A percentile compares a stretch with the other conserved stretches of the same genome.
Conservation (phyloP, 75 land plant species). For the Picea sitchensis region DNA sequence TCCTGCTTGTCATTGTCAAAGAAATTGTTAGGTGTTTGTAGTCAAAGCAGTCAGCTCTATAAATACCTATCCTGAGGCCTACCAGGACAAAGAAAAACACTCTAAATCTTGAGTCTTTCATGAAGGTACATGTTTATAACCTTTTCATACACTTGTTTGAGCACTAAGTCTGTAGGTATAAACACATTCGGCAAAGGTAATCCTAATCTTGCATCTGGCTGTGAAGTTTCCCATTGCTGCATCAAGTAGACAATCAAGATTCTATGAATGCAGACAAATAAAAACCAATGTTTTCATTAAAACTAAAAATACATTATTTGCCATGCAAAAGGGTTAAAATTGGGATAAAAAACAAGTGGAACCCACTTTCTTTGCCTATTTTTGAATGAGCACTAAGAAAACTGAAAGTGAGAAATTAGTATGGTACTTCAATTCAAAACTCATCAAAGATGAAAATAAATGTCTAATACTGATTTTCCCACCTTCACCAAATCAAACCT, state of each 20-base stretch:
- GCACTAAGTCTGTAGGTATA: slow-evolving; percentile 77
- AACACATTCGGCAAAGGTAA: slow-evolving; percentile 81
- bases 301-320: neutral
- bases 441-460: no score
- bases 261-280: neutral
- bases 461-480: neutral
- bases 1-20: slow-evolving; percentile 31
- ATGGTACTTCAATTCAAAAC: neutral
- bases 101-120: neutral
- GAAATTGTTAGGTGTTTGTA: neutral
- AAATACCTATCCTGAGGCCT: no score
- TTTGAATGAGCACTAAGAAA: neutral
- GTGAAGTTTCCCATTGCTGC: slow-evolving; percentile 73
- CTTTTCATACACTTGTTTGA: slow-evolving; percentile 52
- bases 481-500: slow-evolving; percentile 59
- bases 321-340: neutral
- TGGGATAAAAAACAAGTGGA: neutral
- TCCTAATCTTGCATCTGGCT: slow-evolving; percentile 60
- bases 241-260: slow-evolving; percentile 6
- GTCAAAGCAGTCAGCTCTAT: neutral
- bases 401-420: neutral
- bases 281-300: neutral
- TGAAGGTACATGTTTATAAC: slow-evolving; percentile 15
- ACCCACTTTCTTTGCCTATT: neutral
- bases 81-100: neutral